Evolutionary conservation across 2,329 filamentous ascomycete genomes (phyloP).

Genomic region (Diaporthe humulicola): DNA sequence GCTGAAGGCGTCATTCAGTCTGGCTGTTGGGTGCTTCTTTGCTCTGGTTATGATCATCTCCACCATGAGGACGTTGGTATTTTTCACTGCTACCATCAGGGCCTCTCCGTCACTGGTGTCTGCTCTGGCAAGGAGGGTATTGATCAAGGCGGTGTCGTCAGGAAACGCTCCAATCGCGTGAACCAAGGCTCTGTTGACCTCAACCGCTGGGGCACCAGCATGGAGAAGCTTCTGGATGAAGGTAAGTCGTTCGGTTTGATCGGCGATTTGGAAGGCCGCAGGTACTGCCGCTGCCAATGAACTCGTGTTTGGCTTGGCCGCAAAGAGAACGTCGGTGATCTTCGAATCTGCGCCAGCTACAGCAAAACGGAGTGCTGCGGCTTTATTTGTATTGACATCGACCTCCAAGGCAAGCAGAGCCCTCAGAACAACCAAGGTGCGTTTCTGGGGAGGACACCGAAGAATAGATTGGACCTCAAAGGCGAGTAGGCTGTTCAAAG

Average conservation of each 20-base stretch:
- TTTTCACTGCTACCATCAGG: constrained; percentile 59
- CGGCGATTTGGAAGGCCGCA: constrained; percentile 63
- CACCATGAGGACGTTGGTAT: constrained; percentile 60
- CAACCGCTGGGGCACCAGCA: constrained; percentile 60
- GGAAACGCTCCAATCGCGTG: constrained; percentile 63
- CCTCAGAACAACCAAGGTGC: constrained; percentile 59
- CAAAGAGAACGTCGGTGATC: constrained; percentile 64
- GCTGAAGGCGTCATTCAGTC: constrained; percentile 58
- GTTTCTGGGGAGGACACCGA: constrained; percentile 51
- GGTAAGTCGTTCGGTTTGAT: constrained; percentile 64
- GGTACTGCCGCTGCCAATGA: constrained; percentile 65
- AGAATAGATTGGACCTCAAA: constrained; percentile 64
- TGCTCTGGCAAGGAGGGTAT: constrained; percentile 58
- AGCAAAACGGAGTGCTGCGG: constrained; percentile 63
- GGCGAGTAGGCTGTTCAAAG: constrained; percentile 60
- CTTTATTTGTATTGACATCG: constrained; percentile 67
- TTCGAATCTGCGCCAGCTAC: constrained; percentile 60
- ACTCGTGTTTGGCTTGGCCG: constrained; percentile 53
- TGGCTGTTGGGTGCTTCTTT: constrained; percentile 52
- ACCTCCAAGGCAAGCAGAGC: constrained; percentile 64
- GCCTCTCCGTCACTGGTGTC: constrained; percentile 66
- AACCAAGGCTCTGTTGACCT: constrained; percentile 65
- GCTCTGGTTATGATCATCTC: constrained; percentile 58
- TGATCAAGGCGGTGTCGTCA: constrained; percentile 63
- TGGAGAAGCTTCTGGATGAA: constrained; percentile 65